phyloP scores from a whole-genome alignment of 2,329 filamentous ascomycete genomes.

The Pseudocercospora musae region DNA sequence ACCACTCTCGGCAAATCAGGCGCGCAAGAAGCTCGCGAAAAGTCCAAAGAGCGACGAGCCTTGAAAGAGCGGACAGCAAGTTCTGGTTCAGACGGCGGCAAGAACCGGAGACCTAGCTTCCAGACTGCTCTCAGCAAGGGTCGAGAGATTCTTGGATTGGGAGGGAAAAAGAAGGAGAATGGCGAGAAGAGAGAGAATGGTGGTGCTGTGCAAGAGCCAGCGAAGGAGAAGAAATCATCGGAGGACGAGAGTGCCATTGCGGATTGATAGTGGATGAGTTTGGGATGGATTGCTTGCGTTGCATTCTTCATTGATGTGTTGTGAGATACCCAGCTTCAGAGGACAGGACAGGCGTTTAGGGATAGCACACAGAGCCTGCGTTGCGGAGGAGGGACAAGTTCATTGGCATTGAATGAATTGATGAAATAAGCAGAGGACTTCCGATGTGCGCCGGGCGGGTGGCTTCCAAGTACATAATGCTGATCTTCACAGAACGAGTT shows the following conservation, averaged over 20 bases:
- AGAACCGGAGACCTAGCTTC: constrained; percentile 26
- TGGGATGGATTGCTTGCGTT: neutral
- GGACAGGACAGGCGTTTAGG: neutral
- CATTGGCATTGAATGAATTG: neutral
- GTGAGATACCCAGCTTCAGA: neutral
- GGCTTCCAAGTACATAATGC: no score
- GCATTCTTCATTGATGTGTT: neutral
- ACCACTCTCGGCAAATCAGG: constrained; percentile 41
- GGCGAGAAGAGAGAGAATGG: neutral
- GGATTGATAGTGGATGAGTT: neutral
- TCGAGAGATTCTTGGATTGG: constrained; percentile 49
- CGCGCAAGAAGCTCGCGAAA: constrained; percentile 39
- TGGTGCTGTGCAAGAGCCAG: neutral
- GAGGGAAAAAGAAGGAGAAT: constrained; percentile 35
- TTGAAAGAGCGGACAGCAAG: constrained; percentile 36
- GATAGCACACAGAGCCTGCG: neutral
- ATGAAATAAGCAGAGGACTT: neutral
- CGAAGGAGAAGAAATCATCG: constrained; percentile 3
- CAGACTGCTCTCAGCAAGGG: constrained; percentile 51
- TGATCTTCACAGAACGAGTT: neutral
- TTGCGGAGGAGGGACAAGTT: neutral
- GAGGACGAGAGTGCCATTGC: constrained; percentile 21
- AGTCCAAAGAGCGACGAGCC: constrained; percentile 25
- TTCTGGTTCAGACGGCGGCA: constrained; percentile 17
- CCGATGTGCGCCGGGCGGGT: no score